Evolutionary conservation across 2,329 filamentous ascomycete species (phyloP), one percentile per base, ranked within the genome.

Genomic region (Claviceps spartinae): DNA sequence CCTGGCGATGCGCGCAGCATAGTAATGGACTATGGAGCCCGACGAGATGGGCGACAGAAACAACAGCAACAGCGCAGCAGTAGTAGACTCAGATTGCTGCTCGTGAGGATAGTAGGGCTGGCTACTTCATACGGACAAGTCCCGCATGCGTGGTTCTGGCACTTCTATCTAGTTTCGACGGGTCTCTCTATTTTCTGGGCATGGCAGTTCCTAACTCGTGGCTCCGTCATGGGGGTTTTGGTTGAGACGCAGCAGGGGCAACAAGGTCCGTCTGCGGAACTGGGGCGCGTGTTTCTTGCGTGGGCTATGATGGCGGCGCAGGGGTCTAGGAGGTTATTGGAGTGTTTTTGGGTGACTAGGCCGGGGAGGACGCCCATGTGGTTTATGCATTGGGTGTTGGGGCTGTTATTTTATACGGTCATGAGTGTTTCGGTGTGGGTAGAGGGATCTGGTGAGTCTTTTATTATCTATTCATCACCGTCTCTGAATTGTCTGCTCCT

Each of bases 141-240:
- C 38, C 89, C 91, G 22, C 93, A 97, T 69, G 78, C 78, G 55
- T 97, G 87, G 82, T 97, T 97, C 67, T 77, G 76, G 44, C 86
- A 93, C 60, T 97, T 95, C 69, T 97, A 98, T 65, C 63, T 86
- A 50, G 65, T 82, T 38, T 91, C 87, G 3, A 69, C 89, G 4
- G 63, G 71, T 2, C 82, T 79, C 54, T 90, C 87, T 0, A 61
- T 80, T 4, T 85, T 90, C 65, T 96, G 90, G 88, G 78, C 75
- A 0, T 66, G 69, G 58, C 83, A 90, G 65, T 77, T 85, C 51
- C 57, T 78, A 24, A 68, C 61, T 26, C 65, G 71, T 54, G 85
- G 86, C 1, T 55, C 62, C 1, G 59, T 78, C 18, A 76, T 88
- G 63, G 65, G 66, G 30, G 61, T 65, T 16, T 62, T 81, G 67